Base-by-base conservation (phyloP, 495 filamentous ascomycete species). In the Podospora pseudopauciseta region DNA sequence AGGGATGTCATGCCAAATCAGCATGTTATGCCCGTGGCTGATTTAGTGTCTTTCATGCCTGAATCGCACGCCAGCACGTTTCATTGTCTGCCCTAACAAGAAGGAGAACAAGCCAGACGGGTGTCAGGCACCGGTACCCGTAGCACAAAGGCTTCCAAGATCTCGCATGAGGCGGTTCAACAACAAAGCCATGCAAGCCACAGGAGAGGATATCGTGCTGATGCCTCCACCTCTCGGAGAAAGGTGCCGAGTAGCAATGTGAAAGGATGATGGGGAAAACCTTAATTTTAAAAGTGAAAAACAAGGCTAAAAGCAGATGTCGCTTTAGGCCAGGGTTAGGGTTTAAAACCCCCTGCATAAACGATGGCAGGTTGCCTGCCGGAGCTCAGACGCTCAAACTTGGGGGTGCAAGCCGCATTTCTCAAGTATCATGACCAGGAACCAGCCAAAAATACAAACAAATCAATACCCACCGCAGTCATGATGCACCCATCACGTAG, bases 401-500 rank as follows among this genome's bases (percentile, higher is more conserved):
- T 32, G 20, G 59, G 15, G 15, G 5, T 32, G 15, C 18, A 15
- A 27, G 15, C 30, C 34, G 59, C 58, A 19, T 30, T 57, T 44
- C 19, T 55, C 32, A 20, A 55, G 63, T 60, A 49, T 23, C 23
- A 49, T 27, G 5, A 58, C 7, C 19, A 60, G 32, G 13, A 44
- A 62, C 27, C 49, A 27, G 57, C n/a, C 49, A 57, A 13, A 28
- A 3, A 49, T 18, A 30, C 18, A 26, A 26, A 39, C 63, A 28
- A 67, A 18, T 56, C 56, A 61, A 61, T 19, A 49, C 30, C 60
- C 74, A 71, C 80, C 60, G 15, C 39, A 49, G 39, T 11, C 30
- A 84, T 81, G 87, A 93, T 97, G 83, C 95, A 97, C 82, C 95
- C 95, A 54, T 86, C 95, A 72, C 85, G 95, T 71, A 91, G 94